A percentile compares a stretch with the other conserved stretches of the same genome.
These are phyloP conservation scores for Asterella californica DNA, from an alignment of 225 moss, liverwort and hornwort species.

Conservation along the genomic window DNA sequence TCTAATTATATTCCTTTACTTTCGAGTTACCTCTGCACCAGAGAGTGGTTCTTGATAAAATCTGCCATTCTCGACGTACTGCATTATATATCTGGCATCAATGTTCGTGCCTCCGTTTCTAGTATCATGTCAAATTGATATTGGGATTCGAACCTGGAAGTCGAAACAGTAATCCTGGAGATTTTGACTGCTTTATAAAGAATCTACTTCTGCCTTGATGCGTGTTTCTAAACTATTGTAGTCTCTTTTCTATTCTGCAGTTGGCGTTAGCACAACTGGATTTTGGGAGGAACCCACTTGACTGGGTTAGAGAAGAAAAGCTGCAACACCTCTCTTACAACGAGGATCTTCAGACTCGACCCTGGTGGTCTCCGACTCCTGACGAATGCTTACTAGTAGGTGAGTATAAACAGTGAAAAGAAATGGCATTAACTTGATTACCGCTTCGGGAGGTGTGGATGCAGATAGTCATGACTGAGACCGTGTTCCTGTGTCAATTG, in stretches of 20 bases:
- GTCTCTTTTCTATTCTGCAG: slow-evolving; percentile 25
- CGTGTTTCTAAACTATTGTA: background rate
- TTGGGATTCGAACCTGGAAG: background rate
- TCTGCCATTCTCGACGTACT: no score
- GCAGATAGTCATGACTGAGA: background rate
- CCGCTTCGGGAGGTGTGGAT: background rate
- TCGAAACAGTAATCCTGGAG: no score
- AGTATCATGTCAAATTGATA: background rate
- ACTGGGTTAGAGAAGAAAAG: slow-evolving; percentile 58
- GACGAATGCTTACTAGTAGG: slow-evolving; percentile 49
- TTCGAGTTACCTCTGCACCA: no score
- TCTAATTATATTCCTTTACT: no score
- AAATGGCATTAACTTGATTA: background rate
- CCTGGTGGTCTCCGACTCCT: slow-evolving; percentile 94
- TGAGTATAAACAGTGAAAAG: background rate
- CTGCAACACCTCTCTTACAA: slow-evolving; percentile 63
- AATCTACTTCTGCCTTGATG: background rate
- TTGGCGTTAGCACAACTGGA: slow-evolving; percentile 50
- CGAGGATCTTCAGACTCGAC: slow-evolving; percentile 85
- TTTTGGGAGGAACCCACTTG: slow-evolving; percentile 60
- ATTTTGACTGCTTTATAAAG: background rate
- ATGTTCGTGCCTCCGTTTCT: background rate
- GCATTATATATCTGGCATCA: background rate
- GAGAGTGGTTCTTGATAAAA: no score
- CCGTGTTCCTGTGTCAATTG: background rate